These are phyloP conservation scores for Pythium chondricola DNA, from an alignment of 352 stramenopile species.

Conservation along the genomic window DNA sequence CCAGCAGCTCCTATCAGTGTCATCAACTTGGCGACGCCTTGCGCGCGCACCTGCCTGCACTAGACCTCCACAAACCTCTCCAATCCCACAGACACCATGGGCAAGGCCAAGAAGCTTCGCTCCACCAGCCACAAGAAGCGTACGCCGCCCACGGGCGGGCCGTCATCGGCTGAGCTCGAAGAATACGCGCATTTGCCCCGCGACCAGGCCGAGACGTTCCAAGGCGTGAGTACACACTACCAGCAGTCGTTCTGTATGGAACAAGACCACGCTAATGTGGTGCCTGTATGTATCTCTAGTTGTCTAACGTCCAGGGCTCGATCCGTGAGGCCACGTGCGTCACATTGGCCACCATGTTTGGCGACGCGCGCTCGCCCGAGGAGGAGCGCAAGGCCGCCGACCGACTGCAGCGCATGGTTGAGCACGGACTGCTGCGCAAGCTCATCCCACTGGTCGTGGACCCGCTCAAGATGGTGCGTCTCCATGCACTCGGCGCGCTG, in stretches of 20 bases:
- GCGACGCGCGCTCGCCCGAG: constrained; percentile 53
- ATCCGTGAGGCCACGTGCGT: constrained; percentile 84
- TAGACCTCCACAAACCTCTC: too few relatives aligned
- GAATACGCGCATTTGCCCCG: constrained; percentile 35
- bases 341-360: constrained; percentile 79
- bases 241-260: too few relatives aligned
- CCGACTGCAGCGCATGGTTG: constrained; percentile 75
- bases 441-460: constrained; percentile 83
- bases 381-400: constrained; percentile 44
- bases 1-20: neutral
- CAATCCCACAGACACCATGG: constrained; percentile 48
- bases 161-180: constrained; percentile 52
- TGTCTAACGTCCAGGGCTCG: constrained; percentile 68
- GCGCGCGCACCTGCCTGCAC: neutral
- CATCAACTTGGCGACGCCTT: neutral
- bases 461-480: constrained; percentile 76
- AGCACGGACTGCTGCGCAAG: constrained; percentile 70
- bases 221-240: constrained; percentile 39
- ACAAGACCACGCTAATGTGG: too few relatives aligned
- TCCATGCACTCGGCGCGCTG: constrained; percentile 74
- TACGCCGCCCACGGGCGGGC: constrained; percentile 47
- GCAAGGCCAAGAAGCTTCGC: constrained; percentile 85
- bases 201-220: constrained; percentile 66
- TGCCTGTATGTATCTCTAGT: constrained; percentile 25
- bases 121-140: constrained; percentile 82